Conservation (phyloP, 2,329 filamentous ascomycete genomes). For the Elsinoe perseae region DNA sequence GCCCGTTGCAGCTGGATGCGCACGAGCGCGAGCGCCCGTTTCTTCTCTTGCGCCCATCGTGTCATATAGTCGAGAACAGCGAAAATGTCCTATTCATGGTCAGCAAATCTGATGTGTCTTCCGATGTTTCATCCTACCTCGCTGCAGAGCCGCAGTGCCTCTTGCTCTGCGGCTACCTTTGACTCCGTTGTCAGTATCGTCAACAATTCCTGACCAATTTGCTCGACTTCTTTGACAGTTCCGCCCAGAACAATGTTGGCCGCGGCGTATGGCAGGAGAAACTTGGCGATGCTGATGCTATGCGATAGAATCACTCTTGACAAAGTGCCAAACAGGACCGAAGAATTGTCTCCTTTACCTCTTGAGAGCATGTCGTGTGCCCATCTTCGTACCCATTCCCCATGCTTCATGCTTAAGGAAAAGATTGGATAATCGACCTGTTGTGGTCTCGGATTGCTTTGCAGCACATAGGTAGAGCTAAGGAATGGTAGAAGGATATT, state of each 20-base stretch:
- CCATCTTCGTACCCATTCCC: constrained; percentile 72
- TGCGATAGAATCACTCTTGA: constrained; percentile 76
- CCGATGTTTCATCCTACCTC: too few relatives aligned
- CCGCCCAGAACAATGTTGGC: constrained; percentile 75
- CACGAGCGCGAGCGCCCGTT: constrained; percentile 40
- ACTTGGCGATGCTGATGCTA: constrained; percentile 77
- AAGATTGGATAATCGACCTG: constrained; percentile 66
- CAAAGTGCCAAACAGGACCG: constrained; percentile 71
- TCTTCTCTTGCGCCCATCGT: constrained; percentile 78
- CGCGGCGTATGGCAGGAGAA: constrained; percentile 79
- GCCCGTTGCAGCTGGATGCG: constrained; percentile 38
- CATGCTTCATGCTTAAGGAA: constrained; percentile 58
- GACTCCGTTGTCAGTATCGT: constrained; percentile 61
- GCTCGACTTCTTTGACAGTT: constrained; percentile 53
- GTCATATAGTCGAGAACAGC: constrained; percentile 84
- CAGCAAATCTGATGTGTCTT: too few relatives aligned
- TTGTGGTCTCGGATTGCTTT: constrained; percentile 29
- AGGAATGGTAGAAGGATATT: constrained; percentile 84
- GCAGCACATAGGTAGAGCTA: constrained; percentile 71
- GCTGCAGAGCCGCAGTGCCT: constrained; percentile 76
- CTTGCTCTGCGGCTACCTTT: constrained; percentile 50
- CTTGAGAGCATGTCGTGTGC: constrained; percentile 75
- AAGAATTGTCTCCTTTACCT: constrained; percentile 64
- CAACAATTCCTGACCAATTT: constrained; percentile 66
- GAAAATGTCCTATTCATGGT: constrained; percentile 65